Conservation (phyloP, 2,329 filamentous ascomycete genomes). For the Beauveria scarabaeidicola region DNA sequence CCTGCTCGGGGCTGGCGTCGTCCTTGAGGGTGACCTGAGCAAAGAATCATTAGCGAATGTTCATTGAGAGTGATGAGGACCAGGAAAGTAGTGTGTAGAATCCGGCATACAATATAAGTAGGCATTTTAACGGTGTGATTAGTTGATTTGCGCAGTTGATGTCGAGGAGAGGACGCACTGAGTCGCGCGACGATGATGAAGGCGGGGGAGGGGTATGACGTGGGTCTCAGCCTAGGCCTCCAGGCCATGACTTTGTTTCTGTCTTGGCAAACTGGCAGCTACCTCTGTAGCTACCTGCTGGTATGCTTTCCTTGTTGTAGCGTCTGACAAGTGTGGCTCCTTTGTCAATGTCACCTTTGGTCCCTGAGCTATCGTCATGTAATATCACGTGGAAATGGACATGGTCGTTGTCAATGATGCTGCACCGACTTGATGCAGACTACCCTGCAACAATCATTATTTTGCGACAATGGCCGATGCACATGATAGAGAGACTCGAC, state of each 20-base stretch:
- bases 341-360: neutral
- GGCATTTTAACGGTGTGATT: constrained; percentile 36
- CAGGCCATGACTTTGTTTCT: neutral
- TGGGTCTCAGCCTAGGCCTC: neutral
- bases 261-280: neutral
- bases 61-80: no score
- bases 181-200: constrained; percentile 8
- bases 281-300: neutral
- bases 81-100: neutral
- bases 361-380: neutral
- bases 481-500: no score
- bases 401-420: neutral
- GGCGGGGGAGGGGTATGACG: constrained; percentile 12
- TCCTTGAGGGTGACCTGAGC: constrained; percentile 71
- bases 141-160: neutral
- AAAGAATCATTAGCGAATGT: neutral
- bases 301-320: neutral
- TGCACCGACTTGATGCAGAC: neutral
- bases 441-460: neutral
- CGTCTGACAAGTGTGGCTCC: neutral
- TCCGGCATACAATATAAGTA: constrained; percentile 43
- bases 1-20: constrained; percentile 55
- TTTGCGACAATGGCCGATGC: no score
- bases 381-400: neutral
- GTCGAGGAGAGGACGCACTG: neutral